phyloP scores from a whole-genome alignment of 75 land plant genomes.

The Selaginella tamariscina region DNA sequence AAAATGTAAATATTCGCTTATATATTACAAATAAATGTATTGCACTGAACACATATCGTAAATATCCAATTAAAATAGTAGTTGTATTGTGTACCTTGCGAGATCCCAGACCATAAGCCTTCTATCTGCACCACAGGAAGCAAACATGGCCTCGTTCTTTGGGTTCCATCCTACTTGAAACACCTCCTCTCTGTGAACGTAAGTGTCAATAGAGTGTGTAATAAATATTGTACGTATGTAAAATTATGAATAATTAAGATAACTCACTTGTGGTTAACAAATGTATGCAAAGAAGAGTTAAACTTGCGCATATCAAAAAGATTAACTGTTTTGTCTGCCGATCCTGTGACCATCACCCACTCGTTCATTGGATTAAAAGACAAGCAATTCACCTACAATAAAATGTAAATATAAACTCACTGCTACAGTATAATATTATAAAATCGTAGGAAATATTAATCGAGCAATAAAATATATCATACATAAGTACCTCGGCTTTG shows the following conservation, averaged over 20 bases:
- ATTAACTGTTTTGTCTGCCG: conserved; percentile 78
- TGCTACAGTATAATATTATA: too few species aligned
- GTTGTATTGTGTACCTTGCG: conserved; percentile 45
- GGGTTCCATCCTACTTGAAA: conserved; percentile 95
- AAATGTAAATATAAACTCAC: not conserved
- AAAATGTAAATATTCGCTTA: too few species aligned
- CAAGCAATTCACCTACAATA: conserved; percentile 72
- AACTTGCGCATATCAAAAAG: conserved; percentile 75
- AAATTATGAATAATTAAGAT: not conserved
- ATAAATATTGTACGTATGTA: not conserved
- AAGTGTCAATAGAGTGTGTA: not conserved
- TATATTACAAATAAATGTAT: not conserved
- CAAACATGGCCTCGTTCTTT: conserved; percentile 79
- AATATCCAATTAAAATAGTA: not conserved
- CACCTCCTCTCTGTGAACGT: conserved; percentile 63
- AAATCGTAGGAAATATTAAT: too few species aligned
- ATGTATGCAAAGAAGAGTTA: conserved; percentile 48
- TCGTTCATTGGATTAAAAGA: conserved; percentile 91
- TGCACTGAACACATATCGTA: not conserved
- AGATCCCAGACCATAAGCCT: conserved; percentile 98
- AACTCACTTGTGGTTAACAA: conserved; percentile 59
- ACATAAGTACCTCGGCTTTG: conserved; percentile 57
- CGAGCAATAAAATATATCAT: not conserved
- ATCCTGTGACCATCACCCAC: conserved; percentile 87
- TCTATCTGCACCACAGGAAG: conserved; percentile 86